Conservation (phyloP, 306 rosid species). For the Inga oerstediana region DNA sequence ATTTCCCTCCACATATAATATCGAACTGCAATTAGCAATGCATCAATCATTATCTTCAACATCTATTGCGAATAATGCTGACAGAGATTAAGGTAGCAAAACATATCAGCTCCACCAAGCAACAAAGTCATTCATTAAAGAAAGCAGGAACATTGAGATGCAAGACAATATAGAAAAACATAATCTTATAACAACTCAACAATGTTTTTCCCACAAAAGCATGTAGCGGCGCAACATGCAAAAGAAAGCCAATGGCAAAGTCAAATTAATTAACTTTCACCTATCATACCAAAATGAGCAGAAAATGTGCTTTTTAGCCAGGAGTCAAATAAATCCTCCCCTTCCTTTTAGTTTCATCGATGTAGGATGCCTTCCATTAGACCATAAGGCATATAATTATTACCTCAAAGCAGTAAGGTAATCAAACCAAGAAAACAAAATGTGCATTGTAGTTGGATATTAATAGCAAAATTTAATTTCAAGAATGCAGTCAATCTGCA, state of each 20-base stretch:
- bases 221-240: neutral
- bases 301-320: neutral
- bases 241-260: neutral
- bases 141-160: neutral
- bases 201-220: neutral
- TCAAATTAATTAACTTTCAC: neutral
- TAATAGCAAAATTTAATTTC: neutral
- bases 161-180: neutral
- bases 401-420: neutral
- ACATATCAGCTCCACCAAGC: neutral
- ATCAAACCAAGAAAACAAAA: neutral
- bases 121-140: neutral
- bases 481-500: too few relatives aligned
- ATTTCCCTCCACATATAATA: conserved; percentile 83
- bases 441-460: neutral
- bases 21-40: conserved; percentile 52
- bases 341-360: neutral
- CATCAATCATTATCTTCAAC: neutral
- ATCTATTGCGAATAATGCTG: neutral
- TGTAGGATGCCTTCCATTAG: neutral
- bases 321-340: neutral
- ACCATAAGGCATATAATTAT: neutral
- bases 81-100: neutral
- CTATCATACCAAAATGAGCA: neutral
- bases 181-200: neutral